A percentile compares a stretch with the other conserved stretches of the same genome.
Evolutionary conservation across 768 basidiomycete species (phyloP).

Genomic region (Boletus tomentosulus): DNA sequence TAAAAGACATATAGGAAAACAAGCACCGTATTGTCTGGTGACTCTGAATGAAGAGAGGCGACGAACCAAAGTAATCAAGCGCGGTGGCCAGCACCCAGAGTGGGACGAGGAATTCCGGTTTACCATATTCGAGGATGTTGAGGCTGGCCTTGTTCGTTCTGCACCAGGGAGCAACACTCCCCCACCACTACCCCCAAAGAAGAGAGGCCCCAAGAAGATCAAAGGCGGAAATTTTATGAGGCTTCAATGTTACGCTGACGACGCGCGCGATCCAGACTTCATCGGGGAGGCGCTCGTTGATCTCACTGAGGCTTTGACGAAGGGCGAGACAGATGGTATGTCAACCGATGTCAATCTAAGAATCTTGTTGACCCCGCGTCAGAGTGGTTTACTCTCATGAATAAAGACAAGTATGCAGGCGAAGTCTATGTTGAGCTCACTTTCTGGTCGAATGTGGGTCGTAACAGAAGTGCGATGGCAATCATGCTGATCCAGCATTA

Average conservation of each 20-base stretch:
- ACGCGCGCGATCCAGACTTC: constrained; percentile 89
- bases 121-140: constrained; percentile 73
- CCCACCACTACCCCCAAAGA: constrained; percentile 69
- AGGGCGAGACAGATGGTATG: constrained; percentile 95
- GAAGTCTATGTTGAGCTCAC: constrained; percentile 96
- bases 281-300: constrained; percentile 91
- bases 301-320: constrained; percentile 84
- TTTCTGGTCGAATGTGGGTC: constrained; percentile 87
- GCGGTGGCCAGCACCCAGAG: constrained; percentile 96
- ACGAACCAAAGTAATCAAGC: constrained; percentile 89
- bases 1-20: constrained; percentile 91
- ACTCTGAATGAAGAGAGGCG: constrained; percentile 77
- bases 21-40: constrained; percentile 91
- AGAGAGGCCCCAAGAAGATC: constrained; percentile 46
- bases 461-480: not conserved
- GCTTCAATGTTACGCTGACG: constrained; percentile 91
- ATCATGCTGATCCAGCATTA: constrained; percentile 5
- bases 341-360: constrained; percentile 1
- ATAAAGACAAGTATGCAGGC: constrained; percentile 92
- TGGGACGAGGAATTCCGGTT: constrained; percentile 99
- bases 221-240: constrained; percentile 74
- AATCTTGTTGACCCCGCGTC: constrained; percentile 13
- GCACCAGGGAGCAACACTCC: constrained; percentile 44
- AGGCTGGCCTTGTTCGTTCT: constrained; percentile 46
- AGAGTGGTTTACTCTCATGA: constrained; percentile 93